Conservation (phyloP, 2,329 filamentous ascomycete genomes). For the Cyphellophora europaea region DNA sequence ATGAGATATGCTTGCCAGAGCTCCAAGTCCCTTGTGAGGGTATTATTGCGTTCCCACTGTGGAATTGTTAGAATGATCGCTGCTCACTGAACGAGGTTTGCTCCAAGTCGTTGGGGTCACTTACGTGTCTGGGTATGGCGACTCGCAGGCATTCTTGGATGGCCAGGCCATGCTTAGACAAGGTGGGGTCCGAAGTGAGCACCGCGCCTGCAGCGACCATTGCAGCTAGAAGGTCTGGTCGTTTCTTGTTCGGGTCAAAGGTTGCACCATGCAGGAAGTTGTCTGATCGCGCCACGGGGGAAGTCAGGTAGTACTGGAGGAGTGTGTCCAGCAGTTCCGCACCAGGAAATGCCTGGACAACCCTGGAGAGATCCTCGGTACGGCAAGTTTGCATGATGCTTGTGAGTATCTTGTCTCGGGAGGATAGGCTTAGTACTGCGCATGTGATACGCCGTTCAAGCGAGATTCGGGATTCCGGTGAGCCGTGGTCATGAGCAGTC, state of each 20-base stretch:
- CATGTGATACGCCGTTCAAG: no score
- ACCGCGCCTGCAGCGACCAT: conserved; percentile 29
- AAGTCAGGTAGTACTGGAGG: no score
- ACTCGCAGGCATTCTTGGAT: conserved; percentile 28
- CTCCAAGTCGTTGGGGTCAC: neutral
- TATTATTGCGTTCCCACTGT: conserved; percentile 25
- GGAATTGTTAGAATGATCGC: neutral
- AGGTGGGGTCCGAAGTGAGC: conserved; percentile 26
- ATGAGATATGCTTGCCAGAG: conserved; percentile 25
- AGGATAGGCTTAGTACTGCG: no score
- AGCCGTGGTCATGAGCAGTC: no score
- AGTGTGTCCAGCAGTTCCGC: no score
- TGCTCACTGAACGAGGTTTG: no score
- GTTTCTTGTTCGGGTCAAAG: conserved; percentile 26
- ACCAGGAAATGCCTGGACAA: no score
- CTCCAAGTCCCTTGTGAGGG: conserved; percentile 22
- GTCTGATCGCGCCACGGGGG: no score
- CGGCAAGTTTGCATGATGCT: no score
- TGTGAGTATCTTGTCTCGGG: no score
- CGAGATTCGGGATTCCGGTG: no score
- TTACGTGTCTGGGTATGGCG: conserved; percentile 15
- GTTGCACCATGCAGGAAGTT: conserved; percentile 29
- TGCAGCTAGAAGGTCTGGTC: conserved; percentile 28
- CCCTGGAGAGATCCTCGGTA: no score
- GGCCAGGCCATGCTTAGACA: conserved; percentile 32